Evolutionary conservation across 345 rosid species (phyloP).

Genomic region (Linum usitatissimum): DNA sequence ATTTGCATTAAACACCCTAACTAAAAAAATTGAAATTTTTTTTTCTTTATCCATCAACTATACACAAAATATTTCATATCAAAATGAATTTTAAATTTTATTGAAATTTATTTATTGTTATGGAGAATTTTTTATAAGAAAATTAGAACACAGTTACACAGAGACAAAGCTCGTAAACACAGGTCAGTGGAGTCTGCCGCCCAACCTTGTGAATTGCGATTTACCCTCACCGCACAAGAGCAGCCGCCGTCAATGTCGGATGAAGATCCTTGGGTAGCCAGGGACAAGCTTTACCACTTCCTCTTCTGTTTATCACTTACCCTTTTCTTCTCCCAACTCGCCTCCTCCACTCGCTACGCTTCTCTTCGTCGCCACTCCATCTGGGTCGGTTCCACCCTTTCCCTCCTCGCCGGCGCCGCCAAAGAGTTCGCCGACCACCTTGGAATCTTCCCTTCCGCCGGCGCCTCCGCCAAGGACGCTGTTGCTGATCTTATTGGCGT

Average conservation of each 20-base stretch:
- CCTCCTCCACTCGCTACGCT: constrained; percentile 38
- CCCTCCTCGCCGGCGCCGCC: constrained; percentile 80
- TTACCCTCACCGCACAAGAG: neutral
- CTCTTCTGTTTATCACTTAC: constrained; percentile 66
- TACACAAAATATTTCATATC: no score
- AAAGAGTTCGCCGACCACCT: constrained; percentile 87
- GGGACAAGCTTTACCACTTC: constrained; percentile 76
- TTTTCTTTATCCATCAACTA: no score
- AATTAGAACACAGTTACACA: no score
- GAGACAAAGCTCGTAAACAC: no score
- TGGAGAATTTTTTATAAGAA: no score
- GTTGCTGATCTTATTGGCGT: constrained; percentile 66
- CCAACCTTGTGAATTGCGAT: no score
- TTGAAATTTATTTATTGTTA: no score
- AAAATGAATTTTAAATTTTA: no score
- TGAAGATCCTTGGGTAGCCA: constrained; percentile 74
- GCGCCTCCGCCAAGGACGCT: constrained; percentile 75
- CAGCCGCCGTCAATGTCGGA: neutral
- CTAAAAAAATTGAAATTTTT: no score
- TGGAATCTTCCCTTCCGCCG: constrained; percentile 71
- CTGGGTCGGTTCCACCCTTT: constrained; percentile 51
- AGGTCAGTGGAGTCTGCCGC: no score
- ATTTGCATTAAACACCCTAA: no score
- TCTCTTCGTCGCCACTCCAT: constrained; percentile 53
- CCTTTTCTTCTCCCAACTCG: constrained; percentile 46